These are phyloP conservation scores for Ophiostoma triangulosporum DNA, from an alignment of 2,329 filamentous ascomycete species.

Conservation along the genomic window DNA sequence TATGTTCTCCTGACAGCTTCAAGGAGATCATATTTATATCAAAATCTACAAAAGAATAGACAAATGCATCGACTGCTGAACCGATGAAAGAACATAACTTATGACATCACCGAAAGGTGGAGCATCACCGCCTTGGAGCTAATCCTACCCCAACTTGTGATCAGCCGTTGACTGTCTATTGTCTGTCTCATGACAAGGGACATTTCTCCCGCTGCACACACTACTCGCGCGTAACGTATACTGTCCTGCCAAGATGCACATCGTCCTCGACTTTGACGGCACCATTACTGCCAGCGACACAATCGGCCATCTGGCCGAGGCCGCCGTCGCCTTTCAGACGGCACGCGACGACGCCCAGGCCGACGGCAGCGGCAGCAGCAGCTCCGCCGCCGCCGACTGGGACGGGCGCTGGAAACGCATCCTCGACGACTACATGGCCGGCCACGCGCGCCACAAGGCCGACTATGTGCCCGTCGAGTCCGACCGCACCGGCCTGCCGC, in stretches of 20 bases:
- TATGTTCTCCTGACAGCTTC: too few relatives aligned
- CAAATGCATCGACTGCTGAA: too few relatives aligned
- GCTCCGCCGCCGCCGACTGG: constrained; percentile 20
- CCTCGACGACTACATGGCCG: constrained; percentile 31
- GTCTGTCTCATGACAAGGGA: too few relatives aligned
- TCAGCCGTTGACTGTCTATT: too few relatives aligned
- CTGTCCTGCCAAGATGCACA: constrained; percentile 26
- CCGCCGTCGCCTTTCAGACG: constrained; percentile 26
- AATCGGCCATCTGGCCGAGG: constrained; percentile 32
- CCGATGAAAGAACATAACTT: too few relatives aligned
- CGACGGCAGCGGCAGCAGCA: not conserved
- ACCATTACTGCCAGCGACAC: constrained; percentile 44
- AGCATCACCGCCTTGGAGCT: too few relatives aligned
- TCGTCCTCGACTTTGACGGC: constrained; percentile 46
- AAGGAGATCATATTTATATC: too few relatives aligned
- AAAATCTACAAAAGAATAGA: too few relatives aligned
- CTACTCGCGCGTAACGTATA: too few relatives aligned
- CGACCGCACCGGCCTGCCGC: constrained; percentile 21
- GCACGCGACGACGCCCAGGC: constrained; percentile 3
- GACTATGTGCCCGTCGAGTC: constrained; percentile 21
- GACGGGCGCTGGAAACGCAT: constrained; percentile 29
- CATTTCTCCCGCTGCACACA: too few relatives aligned
- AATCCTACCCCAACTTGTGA: too few relatives aligned
- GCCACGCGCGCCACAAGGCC: constrained; percentile 22
- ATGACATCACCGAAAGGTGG: too few relatives aligned